Base-by-base conservation (phyloP, 257 asterid genomes). In the Jaltomata sinuosa region DNA sequence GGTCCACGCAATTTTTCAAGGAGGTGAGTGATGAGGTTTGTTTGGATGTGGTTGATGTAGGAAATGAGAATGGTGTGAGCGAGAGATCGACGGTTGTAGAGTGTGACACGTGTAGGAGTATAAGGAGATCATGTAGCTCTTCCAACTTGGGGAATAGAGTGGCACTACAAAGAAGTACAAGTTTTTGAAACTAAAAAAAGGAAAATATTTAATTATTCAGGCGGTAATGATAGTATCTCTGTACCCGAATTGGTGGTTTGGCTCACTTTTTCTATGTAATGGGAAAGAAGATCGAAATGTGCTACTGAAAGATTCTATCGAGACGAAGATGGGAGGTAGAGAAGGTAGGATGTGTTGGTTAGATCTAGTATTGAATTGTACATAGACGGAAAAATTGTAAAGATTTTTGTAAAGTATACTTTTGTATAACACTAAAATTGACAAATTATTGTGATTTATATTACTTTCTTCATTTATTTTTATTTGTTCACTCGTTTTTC, bases 401-500 rank as follows among this genome's bases (percentile, higher is more conserved):
- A 12, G 21, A 9, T 79, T 34, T 14, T 80, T 71, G 82, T 64
- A 27, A n/a, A 1, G 47, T 86, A 61, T 61, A 25, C 40, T 69
- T 87, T 76, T 84, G 85, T 71, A 84, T 4, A 72, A 22, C 89
- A 82, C 83, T 78, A 71, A 69, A 84, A 85, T 69, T 82, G 76
- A 36, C 40, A 82, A 27, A 3, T 36, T 36, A 2, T 6, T 6
- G 40, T 4, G 6, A 36, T 7, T n/a, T 38, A 38, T 38, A 38
- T 38, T 38, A 38, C 7, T 38, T 0, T 8, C 7, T 36, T 5
- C 9, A 5, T 38, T 38, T 5, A 0, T 5, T 38, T 38, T 38
- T 38, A 90, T 98, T 0, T 95, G 98, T 61, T 96, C 98, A 0
- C 82, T 93, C 21, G 87, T 83, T 94, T 59, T 88, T 91, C 67